Evolutionary conservation across 1,284 basidiomycete genomes (phyloP), one percentile per base, ranked within the genome.

Genomic region (Trametes polyzona): DNA sequence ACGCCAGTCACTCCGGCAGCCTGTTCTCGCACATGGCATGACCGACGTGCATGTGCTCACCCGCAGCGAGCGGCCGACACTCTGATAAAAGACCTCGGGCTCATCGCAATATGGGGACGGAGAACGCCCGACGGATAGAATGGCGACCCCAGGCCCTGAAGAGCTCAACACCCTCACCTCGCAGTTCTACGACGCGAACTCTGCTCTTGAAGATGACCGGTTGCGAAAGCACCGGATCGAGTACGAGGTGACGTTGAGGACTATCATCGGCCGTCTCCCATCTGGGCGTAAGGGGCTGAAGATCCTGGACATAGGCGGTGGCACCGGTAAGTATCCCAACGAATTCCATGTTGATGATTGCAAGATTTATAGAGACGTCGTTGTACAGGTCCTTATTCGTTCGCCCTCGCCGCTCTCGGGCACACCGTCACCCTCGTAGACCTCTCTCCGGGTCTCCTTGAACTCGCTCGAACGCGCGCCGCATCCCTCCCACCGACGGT

Each of bases 241-340:
- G 48, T 60, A 49, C 47, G 58, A 65, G 27, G 56, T 62, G 14
- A 65, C 58, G 1, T 53, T 64, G 11, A 52, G 60, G 19, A 52
- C 63, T 8, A 60, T 64, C 46, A 46, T 59, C 21, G 17, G 41
- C 11, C 37, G 43, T 12, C 56, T 61, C 6, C 55, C 57, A 1
- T 52, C 57, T 4, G 55, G 53, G 6, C 35, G 51, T 7, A 52
- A 43, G 3, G 58, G 52, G 4, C 39, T 57, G 2, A 65, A 55
- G 46, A 57, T 62, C 29, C 53, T 61, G 0, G 63, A 65, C 44
- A 47, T 62, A 17, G 63, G 63, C 26, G 63, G 63, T 8, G 63
- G 52, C 8, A 53, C 63, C 30, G 63, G 63, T 65, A n/a, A 8
- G 46, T 48, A 21, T 33, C 12, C 44, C 9, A 23, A 17, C 32